These are phyloP conservation scores for Rhodotorula babjevae DNA, from an alignment of 768 basidiomycete genomes.

Conservation along the genomic window DNA sequence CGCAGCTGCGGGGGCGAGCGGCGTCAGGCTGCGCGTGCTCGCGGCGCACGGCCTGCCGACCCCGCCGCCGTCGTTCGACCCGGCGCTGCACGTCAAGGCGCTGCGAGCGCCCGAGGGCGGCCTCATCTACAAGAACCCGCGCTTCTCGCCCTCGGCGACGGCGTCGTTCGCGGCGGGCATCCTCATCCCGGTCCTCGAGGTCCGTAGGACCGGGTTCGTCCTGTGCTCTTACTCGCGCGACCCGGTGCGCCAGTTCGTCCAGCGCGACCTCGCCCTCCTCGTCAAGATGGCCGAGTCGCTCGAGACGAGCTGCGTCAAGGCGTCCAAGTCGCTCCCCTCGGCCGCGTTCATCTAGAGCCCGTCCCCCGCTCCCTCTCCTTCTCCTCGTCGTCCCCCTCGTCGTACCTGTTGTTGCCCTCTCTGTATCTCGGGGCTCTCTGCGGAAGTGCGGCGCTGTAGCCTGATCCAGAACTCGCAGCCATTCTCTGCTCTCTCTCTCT, in stretches of 20 bases:
- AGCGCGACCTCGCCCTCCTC: slow-evolving; percentile 20
- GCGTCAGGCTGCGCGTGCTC: slow-evolving; percentile 21
- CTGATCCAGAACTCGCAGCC: neutral
- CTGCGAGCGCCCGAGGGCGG: slow-evolving; percentile 41
- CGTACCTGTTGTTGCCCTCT: too few relatives aligned
- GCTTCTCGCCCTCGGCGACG: slow-evolving; percentile 3
- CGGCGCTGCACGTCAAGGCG: slow-evolving; percentile 39
- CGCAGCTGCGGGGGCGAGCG: neutral
- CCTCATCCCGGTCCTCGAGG: slow-evolving; percentile 39
- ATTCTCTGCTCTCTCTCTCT: too few relatives aligned
- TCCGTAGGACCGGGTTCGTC: slow-evolving; percentile 30
- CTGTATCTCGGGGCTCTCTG: neutral
- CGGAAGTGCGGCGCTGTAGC: too few relatives aligned
- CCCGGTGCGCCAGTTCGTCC: slow-evolving; percentile 18
- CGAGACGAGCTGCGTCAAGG: slow-evolving; percentile 15
- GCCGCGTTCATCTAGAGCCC: neutral
- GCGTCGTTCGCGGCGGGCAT: slow-evolving; percentile 31
- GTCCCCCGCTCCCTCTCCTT: neutral
- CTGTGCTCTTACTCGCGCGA: slow-evolving; percentile 31
- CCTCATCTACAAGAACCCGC: slow-evolving; percentile 39
- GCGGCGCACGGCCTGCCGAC: slow-evolving; percentile 36
- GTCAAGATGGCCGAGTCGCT: slow-evolving; percentile 30
- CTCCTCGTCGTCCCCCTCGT: too few relatives aligned
- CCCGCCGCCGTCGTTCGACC: slow-evolving; percentile 40
- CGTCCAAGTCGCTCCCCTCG: neutral